Base-by-base conservation (phyloP, 129 eudicot species). In the Artemisia annua region DNA sequence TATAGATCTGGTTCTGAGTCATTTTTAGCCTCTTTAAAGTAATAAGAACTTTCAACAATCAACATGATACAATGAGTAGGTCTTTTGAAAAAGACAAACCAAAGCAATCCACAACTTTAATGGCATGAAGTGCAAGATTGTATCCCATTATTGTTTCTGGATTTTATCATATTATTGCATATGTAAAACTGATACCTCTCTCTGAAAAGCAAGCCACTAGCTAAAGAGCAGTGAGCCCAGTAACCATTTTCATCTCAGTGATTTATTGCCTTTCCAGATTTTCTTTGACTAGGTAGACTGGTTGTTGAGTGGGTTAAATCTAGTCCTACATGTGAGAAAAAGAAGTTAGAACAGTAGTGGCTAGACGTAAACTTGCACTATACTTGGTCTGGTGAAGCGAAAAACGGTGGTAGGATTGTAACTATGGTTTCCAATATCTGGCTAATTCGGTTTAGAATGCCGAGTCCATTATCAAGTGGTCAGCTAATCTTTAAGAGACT, bases 191-290 rank as follows among this genome's bases (percentile, higher is more conserved):
- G 46, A 7, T 39, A 39, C 46, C 46, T 39, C 46, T 14, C 46
- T 39, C 46, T 14, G 48, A 28, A 62, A 62, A 11, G 18, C 46
- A 62, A 62, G n/a, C 65, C 67, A 26, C 67, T 26, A 30, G 11
- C 67, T 26, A 62, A 13, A 10, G 48, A 11, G 32, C 35, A 59
- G 67, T 62, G 67, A 62, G 46, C 18, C 67, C 67, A 62, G 18
- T 62, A 26, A 62, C 9, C 67, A 62, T 30, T 62, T 62, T 28
- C 11, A 14, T 62, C 67, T 62, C 26, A 56, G 7, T 3, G 56
- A 51, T 13, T 11, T 51, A n/a, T 11, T 13, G 17, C 17, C 56
- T 51, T n/a, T 51, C 17, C 56, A 11, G n/a, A 13, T 11, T 51
- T 51, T 51, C 56, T 51, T 51, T 51, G 56, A 50, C 54, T 9